phyloP scores from a whole-genome alignment of 768 basidiomycete genomes.

The Tremella fuciformis region DNA sequence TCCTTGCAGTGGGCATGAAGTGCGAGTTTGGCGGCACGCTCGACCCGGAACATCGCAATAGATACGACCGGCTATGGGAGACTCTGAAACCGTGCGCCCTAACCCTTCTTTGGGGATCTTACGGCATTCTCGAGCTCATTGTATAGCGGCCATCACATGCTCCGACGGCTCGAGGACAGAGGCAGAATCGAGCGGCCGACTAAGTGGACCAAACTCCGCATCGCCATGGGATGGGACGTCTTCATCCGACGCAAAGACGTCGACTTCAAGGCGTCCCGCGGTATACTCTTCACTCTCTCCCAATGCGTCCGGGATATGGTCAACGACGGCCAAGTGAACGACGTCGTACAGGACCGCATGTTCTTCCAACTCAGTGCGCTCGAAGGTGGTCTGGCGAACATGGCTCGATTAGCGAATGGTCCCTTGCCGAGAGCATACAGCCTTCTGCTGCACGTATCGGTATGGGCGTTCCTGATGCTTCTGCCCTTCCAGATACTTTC shows the following conservation, averaged over 20 bases:
- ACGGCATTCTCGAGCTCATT: too few species aligned
- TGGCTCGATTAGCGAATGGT: background rate
- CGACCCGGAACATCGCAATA: background rate
- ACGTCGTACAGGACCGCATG: background rate
- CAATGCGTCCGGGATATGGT: constrained; percentile 1
- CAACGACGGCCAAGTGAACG: constrained; percentile 2
- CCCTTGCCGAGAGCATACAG: constrained; percentile 50
- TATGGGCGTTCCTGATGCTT: constrained; percentile 63
- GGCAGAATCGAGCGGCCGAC: too few species aligned
- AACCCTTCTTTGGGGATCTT: too few species aligned
- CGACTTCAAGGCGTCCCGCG: constrained; percentile 2
- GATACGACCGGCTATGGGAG: background rate
- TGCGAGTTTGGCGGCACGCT: background rate
- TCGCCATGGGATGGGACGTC: too few species aligned
- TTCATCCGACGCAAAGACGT: background rate
- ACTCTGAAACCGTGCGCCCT: background rate
- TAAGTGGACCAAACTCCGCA: too few species aligned
- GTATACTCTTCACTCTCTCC: background rate
- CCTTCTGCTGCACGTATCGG: constrained; percentile 39
- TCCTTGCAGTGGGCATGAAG: background rate
- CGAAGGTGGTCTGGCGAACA: constrained; percentile 1
- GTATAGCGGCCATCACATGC: too few species aligned
- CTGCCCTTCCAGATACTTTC: constrained; percentile 71
- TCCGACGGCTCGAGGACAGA: too few species aligned
- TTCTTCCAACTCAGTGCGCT: background rate